Evolutionary conservation across 805 yeast species (phyloP).

Genomic region (Ogataea methylovora): DNA sequence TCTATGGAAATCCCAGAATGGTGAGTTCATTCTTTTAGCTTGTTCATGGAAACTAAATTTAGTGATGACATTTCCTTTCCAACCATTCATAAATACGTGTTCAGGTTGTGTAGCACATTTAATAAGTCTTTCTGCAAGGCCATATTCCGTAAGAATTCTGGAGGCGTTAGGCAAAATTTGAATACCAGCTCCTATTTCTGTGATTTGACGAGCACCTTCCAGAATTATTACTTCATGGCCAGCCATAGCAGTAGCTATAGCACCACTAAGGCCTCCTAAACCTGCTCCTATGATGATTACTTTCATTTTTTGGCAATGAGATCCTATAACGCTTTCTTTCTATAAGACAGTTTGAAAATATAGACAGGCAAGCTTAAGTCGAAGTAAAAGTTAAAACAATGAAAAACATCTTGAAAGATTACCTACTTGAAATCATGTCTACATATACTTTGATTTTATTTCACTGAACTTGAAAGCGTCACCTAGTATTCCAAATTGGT

Average conservation of each 20-base stretch:
- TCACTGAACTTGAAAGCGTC: no score
- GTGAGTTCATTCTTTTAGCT: constrained; percentile 12
- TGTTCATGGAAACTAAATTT: constrained; percentile 14
- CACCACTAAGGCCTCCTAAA: constrained; percentile 22
- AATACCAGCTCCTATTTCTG: constrained; percentile 24
- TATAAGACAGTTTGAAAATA: no score
- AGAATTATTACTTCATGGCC: constrained; percentile 20
- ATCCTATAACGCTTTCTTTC: no score
- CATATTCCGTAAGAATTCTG: constrained; percentile 15
- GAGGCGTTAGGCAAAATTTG: constrained; percentile 22
- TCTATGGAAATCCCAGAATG: constrained; percentile 20
- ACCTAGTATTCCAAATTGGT: no score
- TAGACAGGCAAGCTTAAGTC: no score
- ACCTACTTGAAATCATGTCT: no score
- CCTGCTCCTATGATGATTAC: constrained; percentile 25
- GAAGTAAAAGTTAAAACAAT: no score
- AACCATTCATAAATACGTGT: constrained; percentile 12
- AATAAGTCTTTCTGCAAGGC: constrained; percentile 7
- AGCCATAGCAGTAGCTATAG: constrained; percentile 16
- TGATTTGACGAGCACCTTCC: constrained; percentile 19
- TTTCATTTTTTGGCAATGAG: constrained; percentile 3
- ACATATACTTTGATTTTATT: no score
- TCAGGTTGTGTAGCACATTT: constrained; percentile 13
- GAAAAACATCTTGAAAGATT: no score
- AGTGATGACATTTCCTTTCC: constrained; percentile 12